These are phyloP conservation scores for Calonectria hongkongensis DNA, from an alignment of 2,329 filamentous ascomycete species.

Conservation along the genomic window DNA sequence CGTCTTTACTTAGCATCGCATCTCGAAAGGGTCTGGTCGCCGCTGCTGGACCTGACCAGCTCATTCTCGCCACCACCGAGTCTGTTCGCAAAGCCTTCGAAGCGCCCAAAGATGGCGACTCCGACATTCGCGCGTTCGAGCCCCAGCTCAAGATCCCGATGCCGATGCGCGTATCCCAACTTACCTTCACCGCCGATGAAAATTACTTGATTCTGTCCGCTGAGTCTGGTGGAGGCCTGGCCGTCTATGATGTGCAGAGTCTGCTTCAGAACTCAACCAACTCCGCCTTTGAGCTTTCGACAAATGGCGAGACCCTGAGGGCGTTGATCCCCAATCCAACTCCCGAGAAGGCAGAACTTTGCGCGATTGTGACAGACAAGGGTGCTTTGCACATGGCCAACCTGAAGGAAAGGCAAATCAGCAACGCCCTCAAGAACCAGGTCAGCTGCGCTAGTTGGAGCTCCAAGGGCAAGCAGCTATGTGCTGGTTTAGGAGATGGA, in stretches of 20 bases:
- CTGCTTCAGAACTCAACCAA: slow-evolving; percentile 80
- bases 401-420: slow-evolving; percentile 80
- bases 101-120: slow-evolving; percentile 73
- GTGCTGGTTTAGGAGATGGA: slow-evolving; percentile 89
- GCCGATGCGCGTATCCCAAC: slow-evolving; percentile 86
- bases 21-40: slow-evolving; percentile 87
- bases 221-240: slow-evolving; percentile 86
- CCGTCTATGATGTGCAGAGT: slow-evolving; percentile 85
- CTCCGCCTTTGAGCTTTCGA: slow-evolving; percentile 84
- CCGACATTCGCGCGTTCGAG: slow-evolving; percentile 81
- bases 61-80: slow-evolving; percentile 86
- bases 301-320: slow-evolving; percentile 83
- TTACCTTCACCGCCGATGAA: slow-evolving; percentile 94
- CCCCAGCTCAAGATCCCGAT: slow-evolving; percentile 84
- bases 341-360: slow-evolving; percentile 81
- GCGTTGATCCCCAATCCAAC: slow-evolving; percentile 88
- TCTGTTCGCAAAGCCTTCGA: slow-evolving; percentile 85
- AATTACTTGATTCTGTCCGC: slow-evolving; percentile 88
- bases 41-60: slow-evolving; percentile 87
- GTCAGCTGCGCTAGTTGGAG: slow-evolving; percentile 95
- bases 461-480: slow-evolving; percentile 91
- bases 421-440: slow-evolving; percentile 79
- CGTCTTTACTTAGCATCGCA: slow-evolving; percentile 90
- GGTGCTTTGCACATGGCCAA: slow-evolving; percentile 92
- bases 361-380: slow-evolving; percentile 86